Base-by-base conservation (phyloP, 2,329 filamentous ascomycete species). In the Talaromyces rugulosus region DNA sequence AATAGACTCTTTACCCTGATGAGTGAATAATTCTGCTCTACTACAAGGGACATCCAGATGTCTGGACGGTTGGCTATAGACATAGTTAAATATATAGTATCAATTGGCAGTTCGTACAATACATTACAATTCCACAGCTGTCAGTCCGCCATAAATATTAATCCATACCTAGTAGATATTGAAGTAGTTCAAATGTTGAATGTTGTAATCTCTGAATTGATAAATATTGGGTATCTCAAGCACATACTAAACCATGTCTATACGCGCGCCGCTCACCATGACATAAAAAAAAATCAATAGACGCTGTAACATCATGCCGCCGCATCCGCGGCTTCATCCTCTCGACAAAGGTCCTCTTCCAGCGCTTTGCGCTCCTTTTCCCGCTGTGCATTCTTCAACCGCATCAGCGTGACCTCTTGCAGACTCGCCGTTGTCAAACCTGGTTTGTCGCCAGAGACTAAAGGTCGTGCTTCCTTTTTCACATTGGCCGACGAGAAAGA, bases 381-480 rank as follows among this genome's bases (percentile, higher is more conserved):
- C 47, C 78, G 79, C 70, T 87, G 83, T 1, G 84, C 84, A 61
- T 81, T 84, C 65, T 83, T 82, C 47, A 87, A 66, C 61, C 83
- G 79, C 63, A 83, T 86, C 75, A 86, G 79, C 1, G 82, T 86
- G 57, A 77, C 63, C 52, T 81, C 78, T 64, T 80, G 73, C n/a
- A 80, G 63, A 60, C 74, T 80, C 11, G 76, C 76, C 42, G 70
- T 71, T 23, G 70, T 73, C 5, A 68, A 52, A 4, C 68, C 69
- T 11, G 72, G 67, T 8, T 66, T 62, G 18, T 50, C 36, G 1
- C 61, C 55, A 5, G 70, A 64, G 23, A 70, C 66, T 14, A 71
- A 66, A 3, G 54, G 34, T 11, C 30, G 28, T 12, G 51, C 34
- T 36, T n/a, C 34, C 7, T 34, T 40, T 28, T 52, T 60, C 23